Evolutionary conservation across 257 asterid species (phyloP).

Genomic region (Solanum etuberosum): DNA sequence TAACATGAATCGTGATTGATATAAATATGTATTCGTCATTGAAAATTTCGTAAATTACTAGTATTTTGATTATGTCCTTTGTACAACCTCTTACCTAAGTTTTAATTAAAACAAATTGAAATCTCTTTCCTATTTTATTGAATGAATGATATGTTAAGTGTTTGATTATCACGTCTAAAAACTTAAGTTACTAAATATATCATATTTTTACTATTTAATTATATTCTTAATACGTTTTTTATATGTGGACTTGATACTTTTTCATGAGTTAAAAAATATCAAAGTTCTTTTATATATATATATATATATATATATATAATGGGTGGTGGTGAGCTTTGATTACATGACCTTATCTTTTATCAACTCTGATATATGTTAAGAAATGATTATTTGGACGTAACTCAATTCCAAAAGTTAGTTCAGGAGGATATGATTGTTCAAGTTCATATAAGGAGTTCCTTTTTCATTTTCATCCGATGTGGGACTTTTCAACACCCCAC

Average conservation of each 20-base stretch:
- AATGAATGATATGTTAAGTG: neutral
- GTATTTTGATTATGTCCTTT: neutral
- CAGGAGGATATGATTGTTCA: neutral
- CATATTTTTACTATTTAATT: neutral
- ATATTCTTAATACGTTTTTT: neutral
- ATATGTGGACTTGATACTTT: neutral
- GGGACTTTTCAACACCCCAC: neutral
- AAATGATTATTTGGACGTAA: neutral
- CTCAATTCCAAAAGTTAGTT: neutral
- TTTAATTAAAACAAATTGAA: neutral
- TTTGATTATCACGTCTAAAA: neutral
- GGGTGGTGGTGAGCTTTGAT: too few relatives aligned
- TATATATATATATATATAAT: too few relatives aligned
- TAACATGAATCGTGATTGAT: neutral
- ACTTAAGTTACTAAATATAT: rapidly evolving
- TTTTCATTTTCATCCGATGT: neutral
- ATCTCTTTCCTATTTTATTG: neutral
- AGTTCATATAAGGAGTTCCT: neutral
- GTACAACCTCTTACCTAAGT: neutral
- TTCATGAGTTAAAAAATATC: too few relatives aligned
- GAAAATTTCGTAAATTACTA: neutral
- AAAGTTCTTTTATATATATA: too few relatives aligned
- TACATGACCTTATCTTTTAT: too few relatives aligned
- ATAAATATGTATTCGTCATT: neutral
- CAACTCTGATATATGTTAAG: neutral